Evolutionary conservation across 2,329 filamentous ascomycete species (phyloP), one percentile per base, ranked within the genome.

Genomic region (Pseudopithomyces maydicus): DNA sequence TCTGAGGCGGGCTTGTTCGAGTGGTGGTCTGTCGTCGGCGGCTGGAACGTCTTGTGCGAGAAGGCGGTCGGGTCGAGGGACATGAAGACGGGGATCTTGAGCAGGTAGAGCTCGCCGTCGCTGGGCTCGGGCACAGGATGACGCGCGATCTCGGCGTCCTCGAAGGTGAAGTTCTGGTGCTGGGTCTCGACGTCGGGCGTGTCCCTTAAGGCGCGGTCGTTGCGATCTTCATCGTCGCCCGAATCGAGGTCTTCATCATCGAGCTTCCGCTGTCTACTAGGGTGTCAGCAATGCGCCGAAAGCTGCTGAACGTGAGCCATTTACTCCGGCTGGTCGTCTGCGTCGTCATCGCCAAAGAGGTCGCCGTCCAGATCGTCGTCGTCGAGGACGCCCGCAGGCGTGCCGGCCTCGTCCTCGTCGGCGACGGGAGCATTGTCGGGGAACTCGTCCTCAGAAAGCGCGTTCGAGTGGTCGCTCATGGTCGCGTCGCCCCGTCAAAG

Each of bases 71-170:
- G 88, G 41, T 90, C 82, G 61, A 92, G 82, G 50, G 85, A 85
- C 66, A 94, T 79, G 76, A 93, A 93, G 20, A 84, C 83, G 29
- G 90, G 90, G 1, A 94, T 82, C 63, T 87, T 88, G 66, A 92
- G 76, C 5, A 89, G 81, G 74, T 89, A 88, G 78, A 92, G 89
- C 73, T 86, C 85, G 69, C 87, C 87, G 70, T 92, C 88, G 62
- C 84, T 87, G 36, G 89, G 84, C 68, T 89, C 88, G 14, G 90
- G 90, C 14, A 88, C 79, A 49, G 85, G 82, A 72, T 93, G 90
- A 44, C 90, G 84, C 67, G 84, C 87, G 45, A 92, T 78, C 45
- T 85, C 84, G 45, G 88, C 80, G 50, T 87, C 86, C 77, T 87
- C 83, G 52, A 90, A 75, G 19, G 76, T 82, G 51, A 85, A 79